Evolutionary conservation across 2,329 filamentous ascomycete species (phyloP).

Genomic region (Nigrospora sphaerica): DNA sequence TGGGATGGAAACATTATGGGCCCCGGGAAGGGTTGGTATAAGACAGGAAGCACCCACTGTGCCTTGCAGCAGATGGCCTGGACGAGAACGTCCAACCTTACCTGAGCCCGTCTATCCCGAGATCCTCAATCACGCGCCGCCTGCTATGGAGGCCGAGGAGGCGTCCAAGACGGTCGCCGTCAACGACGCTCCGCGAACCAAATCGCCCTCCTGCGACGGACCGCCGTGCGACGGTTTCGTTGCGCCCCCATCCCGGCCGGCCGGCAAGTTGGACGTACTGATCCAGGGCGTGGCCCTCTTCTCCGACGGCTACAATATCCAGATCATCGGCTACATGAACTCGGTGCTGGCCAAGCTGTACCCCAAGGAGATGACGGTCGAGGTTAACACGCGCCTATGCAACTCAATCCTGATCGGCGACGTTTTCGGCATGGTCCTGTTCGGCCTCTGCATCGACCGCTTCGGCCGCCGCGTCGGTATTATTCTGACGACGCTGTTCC

Average conservation of each 20-base stretch:
- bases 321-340: conserved; percentile 25
- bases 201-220: not conserved
- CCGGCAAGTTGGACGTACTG: conserved; percentile 14
- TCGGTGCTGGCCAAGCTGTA: conserved; percentile 22
- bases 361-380: conserved; percentile 20
- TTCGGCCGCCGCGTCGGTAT: conserved; percentile 38
- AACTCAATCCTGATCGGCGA: conserved; percentile 32
- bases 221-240: too few species aligned
- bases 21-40: too few species aligned
- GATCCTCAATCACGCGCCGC: too few species aligned
- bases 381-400: conserved; percentile 29
- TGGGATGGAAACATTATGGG: too few species aligned
- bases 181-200: not conserved
- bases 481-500: conserved; percentile 33
- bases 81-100: too few species aligned
- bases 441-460: conserved; percentile 35
- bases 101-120: too few species aligned
- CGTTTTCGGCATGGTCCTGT: conserved; percentile 31
- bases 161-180: conserved; percentile 4
- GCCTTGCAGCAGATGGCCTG: too few species aligned
- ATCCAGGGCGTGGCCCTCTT: conserved; percentile 21
- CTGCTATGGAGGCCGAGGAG: not conserved
- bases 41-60: too few species aligned
- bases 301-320: conserved; percentile 27
- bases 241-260: not conserved